These are phyloP conservation scores for Herpetospermum pedunculosum DNA, from an alignment of 306 rosid species.

Conservation along the genomic window DNA sequence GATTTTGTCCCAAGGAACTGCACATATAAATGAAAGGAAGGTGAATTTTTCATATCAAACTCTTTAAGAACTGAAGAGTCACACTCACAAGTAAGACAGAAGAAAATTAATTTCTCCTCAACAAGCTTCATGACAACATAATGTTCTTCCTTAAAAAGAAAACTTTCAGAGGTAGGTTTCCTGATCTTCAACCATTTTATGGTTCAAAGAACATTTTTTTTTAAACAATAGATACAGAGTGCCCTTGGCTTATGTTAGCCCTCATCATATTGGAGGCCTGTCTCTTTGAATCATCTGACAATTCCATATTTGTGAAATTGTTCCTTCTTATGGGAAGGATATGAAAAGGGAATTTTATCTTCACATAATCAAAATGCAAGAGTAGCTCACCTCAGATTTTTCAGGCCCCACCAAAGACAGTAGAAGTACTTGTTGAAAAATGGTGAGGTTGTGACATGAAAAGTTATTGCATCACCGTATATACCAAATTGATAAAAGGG, in stretches of 20 bases:
- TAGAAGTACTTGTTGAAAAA: constrained; percentile 74
- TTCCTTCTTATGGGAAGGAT: not conserved
- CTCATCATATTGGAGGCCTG: not conserved
- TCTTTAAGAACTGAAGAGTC: not conserved
- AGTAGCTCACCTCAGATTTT: constrained; percentile 56
- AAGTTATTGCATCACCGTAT: constrained; percentile 62
- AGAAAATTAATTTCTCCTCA: too few relatives aligned
- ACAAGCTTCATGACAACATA: not conserved
- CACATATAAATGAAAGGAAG: constrained; percentile 3
- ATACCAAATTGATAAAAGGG: constrained; percentile 55
- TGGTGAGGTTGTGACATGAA: constrained; percentile 45
- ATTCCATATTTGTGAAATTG: not conserved
- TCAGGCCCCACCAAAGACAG: constrained; percentile 67
- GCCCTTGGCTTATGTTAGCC: not conserved
- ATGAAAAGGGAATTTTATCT: not conserved
- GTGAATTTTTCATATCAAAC: not conserved
- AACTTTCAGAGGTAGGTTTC: not conserved
- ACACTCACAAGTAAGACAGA: not conserved
- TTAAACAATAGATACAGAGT: not conserved
- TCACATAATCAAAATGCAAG: not conserved
- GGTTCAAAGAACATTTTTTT: not conserved
- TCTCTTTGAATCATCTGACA: not conserved
- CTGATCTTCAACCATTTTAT: not conserved
- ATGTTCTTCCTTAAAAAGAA: not conserved
- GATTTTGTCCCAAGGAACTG: constrained; percentile 92